Evolutionary conservation across 805 yeast species (phyloP).

Genomic region (Scheffersomyces lignosus): DNA sequence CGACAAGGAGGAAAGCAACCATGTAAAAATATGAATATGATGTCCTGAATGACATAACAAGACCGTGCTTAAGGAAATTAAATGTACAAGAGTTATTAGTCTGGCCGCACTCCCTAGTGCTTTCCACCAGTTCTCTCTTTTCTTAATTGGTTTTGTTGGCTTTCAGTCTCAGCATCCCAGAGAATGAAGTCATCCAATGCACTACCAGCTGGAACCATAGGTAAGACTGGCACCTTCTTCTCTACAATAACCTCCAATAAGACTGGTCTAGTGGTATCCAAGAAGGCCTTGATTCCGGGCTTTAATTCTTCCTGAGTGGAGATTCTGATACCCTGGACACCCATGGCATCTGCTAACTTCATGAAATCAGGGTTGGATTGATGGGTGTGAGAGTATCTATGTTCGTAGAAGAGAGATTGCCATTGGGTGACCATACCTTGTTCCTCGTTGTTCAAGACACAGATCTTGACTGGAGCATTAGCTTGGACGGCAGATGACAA

Average conservation of each 20-base stretch:
- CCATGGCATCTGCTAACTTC: conserved; percentile 94
- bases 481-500: conserved; percentile 94
- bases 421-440: conserved; percentile 99
- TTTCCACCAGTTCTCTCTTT: conserved; percentile 70
- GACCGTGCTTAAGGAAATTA: too few species aligned
- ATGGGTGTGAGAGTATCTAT: conserved; percentile 97
- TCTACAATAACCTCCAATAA: conserved; percentile 89
- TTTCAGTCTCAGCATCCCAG: conserved; percentile 81
- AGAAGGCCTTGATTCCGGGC: conserved; percentile 56
- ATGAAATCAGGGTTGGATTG: conserved; percentile 92
- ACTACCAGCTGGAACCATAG: conserved; percentile 97
- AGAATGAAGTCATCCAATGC: conserved; percentile 89
- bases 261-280: conserved; percentile 79
- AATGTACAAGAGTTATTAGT: too few species aligned
- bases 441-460: conserved; percentile 93
- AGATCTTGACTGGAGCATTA: conserved; percentile 82
- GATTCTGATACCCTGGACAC: conserved; percentile 78
- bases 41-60: too few species aligned
- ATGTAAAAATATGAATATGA: too few species aligned
- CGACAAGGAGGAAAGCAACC: background rate
- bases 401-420: conserved; percentile 97
- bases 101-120: too few species aligned
- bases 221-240: conserved; percentile 92
- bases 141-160: conserved; percentile 66
- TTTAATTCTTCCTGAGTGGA: conserved; percentile 61